Conservation (phyloP, 2,329 filamentous ascomycete genomes). For the Calonectria crousiana region DNA sequence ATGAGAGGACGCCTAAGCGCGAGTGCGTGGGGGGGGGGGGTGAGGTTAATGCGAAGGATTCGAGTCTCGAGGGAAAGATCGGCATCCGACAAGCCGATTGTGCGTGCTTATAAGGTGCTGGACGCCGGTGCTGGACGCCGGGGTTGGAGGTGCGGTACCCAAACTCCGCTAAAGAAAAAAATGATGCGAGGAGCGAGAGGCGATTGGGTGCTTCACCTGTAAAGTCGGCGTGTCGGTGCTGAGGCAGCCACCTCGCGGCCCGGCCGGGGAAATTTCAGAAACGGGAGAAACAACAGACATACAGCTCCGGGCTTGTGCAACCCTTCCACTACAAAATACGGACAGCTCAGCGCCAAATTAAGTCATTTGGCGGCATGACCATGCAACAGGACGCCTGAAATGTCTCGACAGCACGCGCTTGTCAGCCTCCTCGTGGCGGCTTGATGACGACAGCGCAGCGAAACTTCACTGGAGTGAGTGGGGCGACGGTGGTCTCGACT, state of each 20-base stretch:
- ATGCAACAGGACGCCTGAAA: neutral
- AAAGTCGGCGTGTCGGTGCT: neutral
- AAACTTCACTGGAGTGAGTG: neutral
- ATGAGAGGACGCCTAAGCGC: neutral
- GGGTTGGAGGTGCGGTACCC: neutral
- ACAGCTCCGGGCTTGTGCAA: neutral
- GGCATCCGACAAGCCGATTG: neutral
- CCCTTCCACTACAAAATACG: neutral
- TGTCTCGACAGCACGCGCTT: neutral
- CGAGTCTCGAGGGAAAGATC: neutral
- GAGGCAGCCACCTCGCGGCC: neutral
- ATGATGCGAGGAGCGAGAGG: neutral
- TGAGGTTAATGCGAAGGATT: neutral
- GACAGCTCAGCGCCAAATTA: neutral
- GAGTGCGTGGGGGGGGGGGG: neutral
- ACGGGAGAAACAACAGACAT: neutral
- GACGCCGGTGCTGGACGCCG: neutral
- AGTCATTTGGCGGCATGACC: neutral
- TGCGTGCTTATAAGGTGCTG: neutral
- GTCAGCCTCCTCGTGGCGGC: neutral
- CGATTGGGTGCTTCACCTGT: neutral
- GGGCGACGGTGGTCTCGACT: conserved; percentile 1
- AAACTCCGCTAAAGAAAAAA: neutral
- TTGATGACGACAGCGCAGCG: conserved; percentile 2
- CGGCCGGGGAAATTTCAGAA: neutral